A percentile compares a stretch with the other conserved stretches of the same genome.
These are phyloP conservation scores for Neurospora discreta DNA, from an alignment of 495 filamentous ascomycete species.

Conservation along the genomic window DNA sequence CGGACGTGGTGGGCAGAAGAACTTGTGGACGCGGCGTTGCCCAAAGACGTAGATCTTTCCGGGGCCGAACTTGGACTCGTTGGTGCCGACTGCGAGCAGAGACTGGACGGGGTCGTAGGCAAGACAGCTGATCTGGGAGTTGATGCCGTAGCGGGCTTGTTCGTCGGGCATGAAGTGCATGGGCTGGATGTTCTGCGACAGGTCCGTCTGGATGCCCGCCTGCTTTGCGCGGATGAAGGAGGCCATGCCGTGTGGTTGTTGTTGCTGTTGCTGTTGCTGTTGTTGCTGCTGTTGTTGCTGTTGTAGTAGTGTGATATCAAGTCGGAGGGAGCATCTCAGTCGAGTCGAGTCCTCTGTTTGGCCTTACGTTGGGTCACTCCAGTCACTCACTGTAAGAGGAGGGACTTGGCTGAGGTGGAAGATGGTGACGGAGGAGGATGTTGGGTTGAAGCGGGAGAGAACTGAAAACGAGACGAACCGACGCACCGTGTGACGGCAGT, in stretches of 20 bases:
- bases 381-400: too few relatives aligned
- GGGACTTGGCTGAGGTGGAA: background rate
- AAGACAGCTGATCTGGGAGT: constrained; percentile 70
- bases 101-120: constrained; percentile 92
- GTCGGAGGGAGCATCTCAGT: background rate
- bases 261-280: too few relatives aligned
- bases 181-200: constrained; percentile 66
- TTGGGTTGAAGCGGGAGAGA: background rate
- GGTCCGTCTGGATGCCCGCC: constrained; percentile 79
- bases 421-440: background rate
- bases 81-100: constrained; percentile 84
- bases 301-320: background rate
- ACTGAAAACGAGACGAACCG: too few relatives aligned
- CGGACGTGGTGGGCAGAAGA: constrained; percentile 54
- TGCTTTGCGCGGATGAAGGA: constrained; percentile 86
- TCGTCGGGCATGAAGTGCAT: constrained; percentile 76
- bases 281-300: too few relatives aligned
- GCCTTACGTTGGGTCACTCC: background rate
- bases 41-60: constrained; percentile 89
- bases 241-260: constrained; percentile 44
- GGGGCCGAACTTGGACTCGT: constrained; percentile 62
- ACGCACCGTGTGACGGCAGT: background rate
- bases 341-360: too few relatives aligned
- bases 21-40: constrained; percentile 63
- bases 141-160: constrained; percentile 73